These are phyloP conservation scores for Myxozyma kluyveri DNA, from an alignment of 805 yeast genomes.

Conservation along the genomic window DNA sequence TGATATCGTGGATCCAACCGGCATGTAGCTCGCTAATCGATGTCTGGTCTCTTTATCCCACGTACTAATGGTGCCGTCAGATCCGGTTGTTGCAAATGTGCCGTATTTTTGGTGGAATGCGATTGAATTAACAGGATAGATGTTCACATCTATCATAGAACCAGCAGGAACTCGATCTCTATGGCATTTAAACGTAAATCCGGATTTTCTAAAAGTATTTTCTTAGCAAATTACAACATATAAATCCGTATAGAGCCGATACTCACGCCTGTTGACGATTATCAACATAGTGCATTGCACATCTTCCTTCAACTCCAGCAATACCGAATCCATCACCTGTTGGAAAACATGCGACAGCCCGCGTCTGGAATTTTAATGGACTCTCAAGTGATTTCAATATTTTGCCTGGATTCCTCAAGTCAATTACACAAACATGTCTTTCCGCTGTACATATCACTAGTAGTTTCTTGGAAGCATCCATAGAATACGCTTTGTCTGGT, in stretches of 20 bases:
- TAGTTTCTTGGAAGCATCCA: constrained; percentile 79
- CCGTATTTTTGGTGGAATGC: too few species aligned
- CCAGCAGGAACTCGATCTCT: too few species aligned
- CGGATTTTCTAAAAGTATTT: constrained; percentile 19
- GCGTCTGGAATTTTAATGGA: constrained; percentile 86
- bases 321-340: constrained; percentile 89
- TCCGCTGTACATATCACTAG: constrained; percentile 95
- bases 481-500: constrained; percentile 87
- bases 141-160: too few species aligned
- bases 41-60: too few species aligned
- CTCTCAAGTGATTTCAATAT: constrained; percentile 71
- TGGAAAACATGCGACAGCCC: constrained; percentile 80
- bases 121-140: too few species aligned
- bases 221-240: neutral
- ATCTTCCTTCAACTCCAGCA: constrained; percentile 92
- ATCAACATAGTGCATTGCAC: constrained; percentile 89
- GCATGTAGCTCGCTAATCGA: too few species aligned
- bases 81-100: too few species aligned
- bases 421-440: constrained; percentile 71
- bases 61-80: too few species aligned
- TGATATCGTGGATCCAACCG: too few species aligned
- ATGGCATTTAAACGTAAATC: constrained; percentile 90
- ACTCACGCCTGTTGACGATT: constrained; percentile 56
- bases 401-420: constrained; percentile 72
- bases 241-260: too few species aligned